Evolutionary conservation across 2,329 filamentous ascomycete genomes (phyloP), one percentile per base, ranked within the genome.

Genomic region (Lachnellula hyalina): DNA sequence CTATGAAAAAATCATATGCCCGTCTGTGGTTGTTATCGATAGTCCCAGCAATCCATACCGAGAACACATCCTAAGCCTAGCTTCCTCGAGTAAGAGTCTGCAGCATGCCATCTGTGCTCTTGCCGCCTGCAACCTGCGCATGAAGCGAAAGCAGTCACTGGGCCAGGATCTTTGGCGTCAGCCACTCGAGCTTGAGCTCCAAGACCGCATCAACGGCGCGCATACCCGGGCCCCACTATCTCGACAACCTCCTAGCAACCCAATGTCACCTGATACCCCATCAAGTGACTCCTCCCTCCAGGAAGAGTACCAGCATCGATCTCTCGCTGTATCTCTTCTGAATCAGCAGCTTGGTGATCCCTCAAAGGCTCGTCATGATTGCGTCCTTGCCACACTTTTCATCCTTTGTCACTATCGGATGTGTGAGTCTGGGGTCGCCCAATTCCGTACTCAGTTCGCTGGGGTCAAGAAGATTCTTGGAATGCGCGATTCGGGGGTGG

Each of bases 401-500:
- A 81, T 96, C 8, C 78, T 96, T 3, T 96, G 91, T 68, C 85
- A 96, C 57, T 96, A 96, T 70, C 89, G 95, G 63, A 91, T 96
- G 74, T 94, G 90, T 59, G 92, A 96, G 71, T 94, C 89, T 1
- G 93, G 93, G 3, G 86, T 96, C 62, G 90, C 90, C 19, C 93
- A 93, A 66, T 96, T 96, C 73, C 89, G 91, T 63, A 94, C 89
- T 0, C 93, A 96, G 68, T 91, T 96, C 65, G 90, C 90, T 0
- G 92, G 93, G 0, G 91, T 96, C 40, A 92, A 91, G 73, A 95
- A 95, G 75, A 84, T 97, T 34, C 80, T 96, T 11, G 82, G 85
- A 4, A 82, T 96, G 74, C 82, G 91, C 56, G 82, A 87, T 61
- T 76, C 82, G 68, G 72, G 79, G 68, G 65, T 84, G 66, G 71